phyloP scores from a whole-genome alignment of 768 basidiomycete genomes.

The Mycena crocata region DNA sequence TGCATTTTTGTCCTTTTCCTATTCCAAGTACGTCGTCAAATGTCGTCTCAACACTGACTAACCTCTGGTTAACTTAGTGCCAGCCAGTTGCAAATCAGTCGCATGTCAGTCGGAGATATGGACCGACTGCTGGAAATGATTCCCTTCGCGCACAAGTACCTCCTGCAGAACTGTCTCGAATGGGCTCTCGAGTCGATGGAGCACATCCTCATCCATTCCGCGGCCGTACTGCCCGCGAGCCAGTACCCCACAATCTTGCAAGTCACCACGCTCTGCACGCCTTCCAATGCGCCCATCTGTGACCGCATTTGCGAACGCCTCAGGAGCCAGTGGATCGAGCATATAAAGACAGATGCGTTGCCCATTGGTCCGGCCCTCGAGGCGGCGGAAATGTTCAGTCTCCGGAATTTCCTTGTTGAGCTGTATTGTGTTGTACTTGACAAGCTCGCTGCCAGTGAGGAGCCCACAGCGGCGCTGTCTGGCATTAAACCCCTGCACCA shows the following conservation, averaged over 20 bases:
- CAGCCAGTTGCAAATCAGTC: slow-evolving; percentile 15
- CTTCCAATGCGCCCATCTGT: not conserved
- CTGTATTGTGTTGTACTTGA: slow-evolving; percentile 19
- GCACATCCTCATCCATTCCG: slow-evolving; percentile 4
- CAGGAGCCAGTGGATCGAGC: slow-evolving; percentile 5
- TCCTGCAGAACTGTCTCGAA: slow-evolving; percentile 9
- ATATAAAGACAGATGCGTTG: not conserved
- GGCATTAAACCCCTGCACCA: not conserved
- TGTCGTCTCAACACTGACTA: not conserved
- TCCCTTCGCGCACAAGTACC: slow-evolving; percentile 23
- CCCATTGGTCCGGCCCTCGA: slow-evolving; percentile 10
- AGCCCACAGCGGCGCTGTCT: not conserved
- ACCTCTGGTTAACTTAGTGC: not conserved
- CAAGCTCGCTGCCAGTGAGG: not conserved
- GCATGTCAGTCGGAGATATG: slow-evolving; percentile 15
- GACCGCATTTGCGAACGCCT: slow-evolving; percentile 1
- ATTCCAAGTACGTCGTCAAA: slow-evolving; percentile 9
- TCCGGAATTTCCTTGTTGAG: slow-evolving; percentile 13
- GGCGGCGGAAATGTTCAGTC: not conserved
- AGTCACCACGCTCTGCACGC: slow-evolving; percentile 5
- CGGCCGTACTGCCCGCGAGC: not conserved
- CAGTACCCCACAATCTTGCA: not conserved
- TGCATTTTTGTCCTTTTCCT: slow-evolving; percentile 9
- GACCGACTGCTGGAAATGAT: slow-evolving; percentile 7
- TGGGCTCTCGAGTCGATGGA: slow-evolving; percentile 25